Conservation (phyloP, 177 flowering plant species). For the Vitis hybrid region DNA sequence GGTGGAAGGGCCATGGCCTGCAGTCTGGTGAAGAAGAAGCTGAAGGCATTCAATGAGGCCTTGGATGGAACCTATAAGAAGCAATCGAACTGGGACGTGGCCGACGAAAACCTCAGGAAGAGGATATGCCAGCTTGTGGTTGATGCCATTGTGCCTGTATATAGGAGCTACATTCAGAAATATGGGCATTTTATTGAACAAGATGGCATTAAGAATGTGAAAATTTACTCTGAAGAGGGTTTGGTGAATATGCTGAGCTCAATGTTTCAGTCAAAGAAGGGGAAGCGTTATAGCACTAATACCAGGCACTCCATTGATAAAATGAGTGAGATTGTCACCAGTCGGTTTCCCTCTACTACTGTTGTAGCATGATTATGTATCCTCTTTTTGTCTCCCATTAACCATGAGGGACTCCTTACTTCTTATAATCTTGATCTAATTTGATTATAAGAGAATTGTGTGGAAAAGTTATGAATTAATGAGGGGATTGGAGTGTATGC, state of each 20-base stretch:
- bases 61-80: constrained; percentile 72
- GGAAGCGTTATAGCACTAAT: constrained; percentile 28
- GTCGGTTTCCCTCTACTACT: too few relatives aligned
- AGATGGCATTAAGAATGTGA: constrained; percentile 53
- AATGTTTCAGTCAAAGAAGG: constrained; percentile 57
- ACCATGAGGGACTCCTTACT: too few relatives aligned
- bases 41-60: constrained; percentile 63
- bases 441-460: too few relatives aligned
- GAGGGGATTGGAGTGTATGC: too few relatives aligned
- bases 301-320: too few relatives aligned
- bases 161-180: constrained; percentile 66
- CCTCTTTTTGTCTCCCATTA: too few relatives aligned
- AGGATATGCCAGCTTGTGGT: constrained; percentile 54
- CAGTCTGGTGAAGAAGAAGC: constrained; percentile 57
- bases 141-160: constrained; percentile 66
- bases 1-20: constrained; percentile 56
- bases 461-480: too few relatives aligned
- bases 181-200: constrained; percentile 54
- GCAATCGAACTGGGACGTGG: constrained; percentile 74
- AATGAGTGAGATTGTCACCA: too few relatives aligned
- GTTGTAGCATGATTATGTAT: too few relatives aligned
- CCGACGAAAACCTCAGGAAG: constrained; percentile 63
- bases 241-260: constrained; percentile 63
- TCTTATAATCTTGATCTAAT: too few relatives aligned
- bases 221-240: constrained; percentile 44